phyloP scores from a whole-genome alignment of 2,329 filamentous ascomycete species.

The Penicillium glabrum region DNA sequence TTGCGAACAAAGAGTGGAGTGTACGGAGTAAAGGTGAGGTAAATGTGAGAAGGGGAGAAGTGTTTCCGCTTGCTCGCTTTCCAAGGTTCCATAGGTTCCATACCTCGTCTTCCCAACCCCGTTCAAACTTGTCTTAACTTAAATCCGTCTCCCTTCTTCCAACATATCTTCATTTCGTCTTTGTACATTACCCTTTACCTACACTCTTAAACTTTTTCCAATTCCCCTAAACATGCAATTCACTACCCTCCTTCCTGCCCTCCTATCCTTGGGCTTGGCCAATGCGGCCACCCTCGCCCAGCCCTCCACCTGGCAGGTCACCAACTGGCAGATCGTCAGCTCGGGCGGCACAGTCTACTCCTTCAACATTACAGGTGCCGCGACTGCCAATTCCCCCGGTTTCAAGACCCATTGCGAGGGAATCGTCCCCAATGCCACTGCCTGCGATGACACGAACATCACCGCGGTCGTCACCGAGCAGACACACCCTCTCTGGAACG shows the following conservation, averaged over 20 bases:
- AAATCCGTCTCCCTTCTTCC: neutral
- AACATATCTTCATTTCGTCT: neutral
- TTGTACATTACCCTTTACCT: neutral
- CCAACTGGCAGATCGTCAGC: slow-evolving; percentile 32
- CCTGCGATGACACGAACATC: slow-evolving; percentile 29
- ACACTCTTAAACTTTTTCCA: neutral
- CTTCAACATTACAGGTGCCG: slow-evolving; percentile 31
- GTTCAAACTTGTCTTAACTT: neutral
- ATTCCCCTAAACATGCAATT: slow-evolving; percentile 31
- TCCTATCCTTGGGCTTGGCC: slow-evolving; percentile 26
- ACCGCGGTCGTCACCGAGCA: slow-evolving; percentile 19
- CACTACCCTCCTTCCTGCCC: slow-evolving; percentile 22
- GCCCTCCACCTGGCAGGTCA: slow-evolving; percentile 31
- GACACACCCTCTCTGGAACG: slow-evolving; percentile 25
- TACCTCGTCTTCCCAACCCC: neutral
- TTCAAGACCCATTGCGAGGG: slow-evolving; percentile 38
- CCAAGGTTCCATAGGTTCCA: neutral
- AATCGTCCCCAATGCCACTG: slow-evolving; percentile 19
- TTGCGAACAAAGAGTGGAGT: neutral
- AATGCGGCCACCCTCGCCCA: slow-evolving; percentile 17
- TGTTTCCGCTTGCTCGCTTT: neutral
- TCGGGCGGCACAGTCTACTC: slow-evolving; percentile 34
- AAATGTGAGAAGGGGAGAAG: neutral
- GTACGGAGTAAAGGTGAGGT: neutral
- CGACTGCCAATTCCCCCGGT: slow-evolving; percentile 29